Evolutionary conservation across 208 protist species (phyloP), one percentile per base, ranked within the genome.

Genomic region (Acanthamoeba sp.): DNA sequence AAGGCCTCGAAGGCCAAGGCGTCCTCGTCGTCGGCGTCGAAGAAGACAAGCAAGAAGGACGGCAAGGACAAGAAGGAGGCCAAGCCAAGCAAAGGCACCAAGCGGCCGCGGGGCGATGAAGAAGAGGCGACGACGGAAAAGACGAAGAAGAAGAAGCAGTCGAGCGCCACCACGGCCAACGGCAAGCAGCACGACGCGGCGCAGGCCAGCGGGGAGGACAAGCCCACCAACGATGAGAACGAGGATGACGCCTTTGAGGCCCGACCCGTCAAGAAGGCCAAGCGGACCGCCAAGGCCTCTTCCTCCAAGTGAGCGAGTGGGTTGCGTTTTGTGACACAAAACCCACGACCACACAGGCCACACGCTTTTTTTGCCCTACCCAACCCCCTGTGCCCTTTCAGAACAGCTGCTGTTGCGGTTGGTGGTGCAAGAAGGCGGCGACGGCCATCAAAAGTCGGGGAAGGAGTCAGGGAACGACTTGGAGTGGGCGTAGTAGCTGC

Each of bases 401-500:
- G 12, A 3, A 50, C 45, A 48, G 10, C 45, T 10, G 6, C 45
- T 48, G n/a, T n/a, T n/a, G n/a, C n/a, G n/a, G n/a, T n/a, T n/a
- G n/a, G n/a, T 57, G 16, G 7, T 57, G 52, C 52, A 22, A 12
- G 16, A 6, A 2, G 0, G 55, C n/a, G 16, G 1, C 12, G 55
- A 22, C 1, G 5, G 0, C 5, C 22, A n/a, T 38, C 32, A 64
- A n/a, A 62, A 57, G 36, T 89, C 80, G n/a, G 66, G 66, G 66
- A 76, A 76, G 24, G 66, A 76, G 14, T 76, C 32, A 29, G 62
- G 62, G 66, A 80, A 80, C 5, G 27, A 38, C 88, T 93, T 93
- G 36, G 88, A 1, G 38, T 59, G 40, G 27, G 12, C 24, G 95
- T 98, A 97, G 87, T 97, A 97, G 18, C 88, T 95, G 40, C 94